A percentile compares a stretch with the other conserved stretches of the same genome.
These are phyloP conservation scores for Raffaelea deltoideospora DNA, from an alignment of 2,329 filamentous ascomycete species.

Conservation along the genomic window DNA sequence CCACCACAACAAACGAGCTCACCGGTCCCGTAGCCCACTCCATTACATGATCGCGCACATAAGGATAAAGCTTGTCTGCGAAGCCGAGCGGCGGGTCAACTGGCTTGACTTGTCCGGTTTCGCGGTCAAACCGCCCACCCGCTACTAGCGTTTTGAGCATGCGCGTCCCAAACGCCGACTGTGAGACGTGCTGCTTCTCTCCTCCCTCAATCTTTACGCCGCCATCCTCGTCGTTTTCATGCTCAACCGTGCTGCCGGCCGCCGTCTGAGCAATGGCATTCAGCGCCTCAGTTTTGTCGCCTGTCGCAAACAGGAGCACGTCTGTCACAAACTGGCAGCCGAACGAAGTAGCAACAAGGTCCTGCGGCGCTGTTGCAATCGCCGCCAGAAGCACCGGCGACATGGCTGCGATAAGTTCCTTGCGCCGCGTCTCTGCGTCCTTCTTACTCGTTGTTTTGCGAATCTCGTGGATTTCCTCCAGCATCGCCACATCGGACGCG, in stretches of 20 bases:
- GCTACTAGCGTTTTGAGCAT: constrained; percentile 86
- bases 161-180: constrained; percentile 51
- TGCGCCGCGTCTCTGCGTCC: constrained; percentile 58
- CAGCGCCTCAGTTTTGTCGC: constrained; percentile 63
- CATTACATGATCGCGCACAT: constrained; percentile 60
- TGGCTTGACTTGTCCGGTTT: constrained; percentile 52
- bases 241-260: constrained; percentile 16
- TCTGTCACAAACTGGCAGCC: constrained; percentile 80
- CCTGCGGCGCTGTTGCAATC: constrained; percentile 50
- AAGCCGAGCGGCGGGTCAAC: constrained; percentile 69
- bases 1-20: constrained; percentile 76
- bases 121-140: constrained; percentile 72
- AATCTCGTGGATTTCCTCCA: constrained; percentile 65
- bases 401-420: constrained; percentile 60
- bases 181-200: constrained; percentile 41
- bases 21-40: constrained; percentile 68
- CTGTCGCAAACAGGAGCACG: constrained; percentile 59
- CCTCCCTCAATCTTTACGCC: constrained; percentile 24
- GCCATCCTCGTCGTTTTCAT: neutral
- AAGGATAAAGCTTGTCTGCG: constrained; percentile 62
- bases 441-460: constrained; percentile 85
- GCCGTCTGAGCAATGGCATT: constrained; percentile 52
- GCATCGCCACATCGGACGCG: constrained; percentile 49
- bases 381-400: constrained; percentile 62
- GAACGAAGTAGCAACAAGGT: constrained; percentile 60